Conservation (phyloP, 768 basidiomycete genomes). For the Russula virescens region DNA sequence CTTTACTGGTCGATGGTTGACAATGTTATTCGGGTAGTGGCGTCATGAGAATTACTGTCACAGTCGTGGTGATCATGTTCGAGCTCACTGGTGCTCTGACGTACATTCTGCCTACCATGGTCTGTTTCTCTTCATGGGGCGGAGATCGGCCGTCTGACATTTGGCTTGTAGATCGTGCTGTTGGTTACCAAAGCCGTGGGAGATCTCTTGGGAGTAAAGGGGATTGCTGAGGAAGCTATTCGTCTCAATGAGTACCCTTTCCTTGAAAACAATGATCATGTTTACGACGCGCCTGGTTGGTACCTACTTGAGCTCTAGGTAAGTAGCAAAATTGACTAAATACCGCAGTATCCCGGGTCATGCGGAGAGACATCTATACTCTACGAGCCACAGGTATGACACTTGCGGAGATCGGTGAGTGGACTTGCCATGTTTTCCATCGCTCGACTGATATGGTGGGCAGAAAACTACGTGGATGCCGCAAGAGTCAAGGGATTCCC, state of each 20-base stretch:
- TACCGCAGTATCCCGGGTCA: conserved; percentile 74
- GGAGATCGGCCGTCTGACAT: conserved; percentile 18
- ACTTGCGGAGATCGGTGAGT: conserved; percentile 74
- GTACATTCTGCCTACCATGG: conserved; percentile 98
- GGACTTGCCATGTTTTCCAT: neutral
- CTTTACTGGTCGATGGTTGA: neutral
- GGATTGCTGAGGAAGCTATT: conserved; percentile 97
- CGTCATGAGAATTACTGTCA: conserved; percentile 94
- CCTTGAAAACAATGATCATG: conserved; percentile 91
- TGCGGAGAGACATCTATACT: conserved; percentile 75
- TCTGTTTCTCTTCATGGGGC: conserved; percentile 32
- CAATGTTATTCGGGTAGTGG: conserved; percentile 48
- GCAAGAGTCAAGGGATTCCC: conserved; percentile 90
- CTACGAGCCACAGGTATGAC: conserved; percentile 71
- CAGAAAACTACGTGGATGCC: conserved; percentile 60
- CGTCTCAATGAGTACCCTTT: conserved; percentile 96
- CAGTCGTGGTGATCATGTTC: conserved; percentile 99
- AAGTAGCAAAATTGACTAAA: conserved; percentile 8
- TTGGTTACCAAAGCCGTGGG: conserved; percentile 96
- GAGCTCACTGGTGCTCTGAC: conserved; percentile 96
- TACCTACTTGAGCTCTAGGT: conserved; percentile 6
- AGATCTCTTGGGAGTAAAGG: conserved; percentile 86
- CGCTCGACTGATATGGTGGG: neutral
- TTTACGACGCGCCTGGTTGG: conserved; percentile 85
- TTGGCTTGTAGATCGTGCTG: conserved; percentile 73